Conservation (phyloP, 2,329 filamentous ascomycete species). For the Aureobasidium zeae region DNA sequence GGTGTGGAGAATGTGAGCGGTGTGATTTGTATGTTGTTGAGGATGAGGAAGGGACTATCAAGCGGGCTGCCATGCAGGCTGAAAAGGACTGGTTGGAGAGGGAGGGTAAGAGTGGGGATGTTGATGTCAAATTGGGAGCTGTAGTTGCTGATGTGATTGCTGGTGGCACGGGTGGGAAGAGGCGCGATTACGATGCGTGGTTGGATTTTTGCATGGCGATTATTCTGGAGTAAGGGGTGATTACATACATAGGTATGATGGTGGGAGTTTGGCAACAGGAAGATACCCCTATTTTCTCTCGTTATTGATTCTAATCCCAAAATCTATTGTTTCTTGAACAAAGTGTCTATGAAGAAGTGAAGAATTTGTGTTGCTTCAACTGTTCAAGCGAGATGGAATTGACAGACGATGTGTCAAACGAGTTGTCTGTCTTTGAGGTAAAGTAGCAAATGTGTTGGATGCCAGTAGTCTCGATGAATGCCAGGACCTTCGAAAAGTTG, state of each 20-base stretch:
- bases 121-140: conserved; percentile 15
- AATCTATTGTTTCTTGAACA: neutral
- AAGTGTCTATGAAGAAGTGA: neutral
- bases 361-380: conserved; percentile 13
- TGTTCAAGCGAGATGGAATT: conserved; percentile 8
- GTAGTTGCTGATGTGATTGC: conserved; percentile 22
- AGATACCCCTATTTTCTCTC: conserved; percentile 9
- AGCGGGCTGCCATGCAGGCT: conserved; percentile 34
- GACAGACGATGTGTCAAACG: conserved; percentile 6
- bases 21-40: conserved; percentile 43
- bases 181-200: conserved; percentile 19
- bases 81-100: conserved; percentile 39
- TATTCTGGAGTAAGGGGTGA: conserved; percentile 16
- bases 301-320: neutral
- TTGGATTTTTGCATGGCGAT: conserved; percentile 22
- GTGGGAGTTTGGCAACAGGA: conserved; percentile 5
- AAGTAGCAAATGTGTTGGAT: conserved; percentile 48
- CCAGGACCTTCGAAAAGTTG: conserved; percentile 63
- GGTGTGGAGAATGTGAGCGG: conserved; percentile 65
- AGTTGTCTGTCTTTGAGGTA: conserved; percentile 10
- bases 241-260: no score
- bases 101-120: conserved; percentile 23
- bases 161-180: conserved; percentile 13
- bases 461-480: conserved; percentile 59
- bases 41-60: conserved; percentile 37